Evolutionary conservation across 2,329 filamentous ascomycete species (phyloP).

Genomic region (Monilinia fructigena): DNA sequence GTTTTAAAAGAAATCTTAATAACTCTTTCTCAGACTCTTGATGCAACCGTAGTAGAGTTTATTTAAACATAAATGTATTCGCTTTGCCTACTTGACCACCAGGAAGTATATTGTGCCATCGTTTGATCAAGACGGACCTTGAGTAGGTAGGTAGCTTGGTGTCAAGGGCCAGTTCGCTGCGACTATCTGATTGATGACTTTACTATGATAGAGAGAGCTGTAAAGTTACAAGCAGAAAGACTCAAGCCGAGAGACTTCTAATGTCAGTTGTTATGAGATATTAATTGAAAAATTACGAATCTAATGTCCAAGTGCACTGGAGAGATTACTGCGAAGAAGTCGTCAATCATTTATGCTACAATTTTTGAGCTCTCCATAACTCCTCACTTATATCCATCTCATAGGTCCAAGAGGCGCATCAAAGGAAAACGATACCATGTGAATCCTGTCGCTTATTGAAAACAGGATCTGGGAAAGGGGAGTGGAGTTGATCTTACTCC

Average conservation of each 20-base stretch:
- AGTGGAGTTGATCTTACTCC: background rate
- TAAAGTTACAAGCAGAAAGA: too few species aligned
- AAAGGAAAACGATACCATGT: background rate
- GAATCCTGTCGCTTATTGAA: background rate
- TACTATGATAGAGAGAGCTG: background rate
- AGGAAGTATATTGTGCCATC: background rate
- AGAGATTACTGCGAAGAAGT: background rate
- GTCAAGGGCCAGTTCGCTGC: background rate
- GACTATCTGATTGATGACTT: too few species aligned
- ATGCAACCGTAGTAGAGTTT: background rate
- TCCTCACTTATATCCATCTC: background rate
- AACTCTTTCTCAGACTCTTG: background rate
- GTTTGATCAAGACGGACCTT: background rate
- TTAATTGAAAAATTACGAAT: background rate
- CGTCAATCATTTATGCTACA: background rate
- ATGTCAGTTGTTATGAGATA: background rate
- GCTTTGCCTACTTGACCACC: background rate
- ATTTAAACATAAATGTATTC: background rate
- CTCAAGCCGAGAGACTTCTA: background rate
- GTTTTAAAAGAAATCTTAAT: background rate
- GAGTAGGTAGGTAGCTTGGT: background rate
- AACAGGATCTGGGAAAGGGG: background rate
- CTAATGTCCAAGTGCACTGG: background rate
- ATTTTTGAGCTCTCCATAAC: background rate
- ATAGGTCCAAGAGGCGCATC: too few species aligned